Conservation (phyloP, 2,329 filamentous ascomycete genomes). For the Dothideomycetes sp. region DNA sequence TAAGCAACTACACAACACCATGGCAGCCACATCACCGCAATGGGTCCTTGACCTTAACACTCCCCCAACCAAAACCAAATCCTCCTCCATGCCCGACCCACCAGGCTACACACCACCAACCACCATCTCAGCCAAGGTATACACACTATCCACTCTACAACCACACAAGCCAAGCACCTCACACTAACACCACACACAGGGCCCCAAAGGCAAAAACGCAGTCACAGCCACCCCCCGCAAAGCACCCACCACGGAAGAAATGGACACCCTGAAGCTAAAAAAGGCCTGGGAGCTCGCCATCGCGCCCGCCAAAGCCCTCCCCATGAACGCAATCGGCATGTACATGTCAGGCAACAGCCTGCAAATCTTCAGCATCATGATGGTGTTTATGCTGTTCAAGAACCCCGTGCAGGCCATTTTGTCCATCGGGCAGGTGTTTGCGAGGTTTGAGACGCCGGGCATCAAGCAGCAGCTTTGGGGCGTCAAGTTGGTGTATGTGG, state of each 20-base stretch:
- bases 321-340: slow-evolving; percentile 99
- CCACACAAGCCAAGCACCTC: slow-evolving; percentile 28
- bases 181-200: slow-evolving; percentile 37
- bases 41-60: slow-evolving; percentile 77
- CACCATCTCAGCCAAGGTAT: slow-evolving; percentile 9
- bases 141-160: not conserved
- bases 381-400: slow-evolving; percentile 99
- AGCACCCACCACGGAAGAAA: slow-evolving; percentile 67
- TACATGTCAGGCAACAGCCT: slow-evolving; percentile 99
- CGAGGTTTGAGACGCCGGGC: slow-evolving; percentile 74
- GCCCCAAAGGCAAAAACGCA: slow-evolving; percentile 11
- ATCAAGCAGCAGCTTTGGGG: slow-evolving; percentile 63
- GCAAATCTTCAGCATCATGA: slow-evolving; percentile 99
- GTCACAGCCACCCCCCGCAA: slow-evolving; percentile 40
- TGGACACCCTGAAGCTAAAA: slow-evolving; percentile 92
- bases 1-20: slow-evolving; percentile 6
- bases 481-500: slow-evolving; percentile 79
- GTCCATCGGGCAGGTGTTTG: slow-evolving; percentile 76
- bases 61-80: slow-evolving; percentile 57
- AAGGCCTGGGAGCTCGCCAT: slow-evolving; percentile 98
- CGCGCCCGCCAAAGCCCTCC: slow-evolving; percentile 82
- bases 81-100: slow-evolving; percentile 64
- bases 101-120: slow-evolving; percentile 60
- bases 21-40: slow-evolving; percentile 43
- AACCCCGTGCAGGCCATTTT: slow-evolving; percentile 79